Evolutionary conservation across 306 rosid genomes (phyloP).

Genomic region (Vigna trinervia): DNA sequence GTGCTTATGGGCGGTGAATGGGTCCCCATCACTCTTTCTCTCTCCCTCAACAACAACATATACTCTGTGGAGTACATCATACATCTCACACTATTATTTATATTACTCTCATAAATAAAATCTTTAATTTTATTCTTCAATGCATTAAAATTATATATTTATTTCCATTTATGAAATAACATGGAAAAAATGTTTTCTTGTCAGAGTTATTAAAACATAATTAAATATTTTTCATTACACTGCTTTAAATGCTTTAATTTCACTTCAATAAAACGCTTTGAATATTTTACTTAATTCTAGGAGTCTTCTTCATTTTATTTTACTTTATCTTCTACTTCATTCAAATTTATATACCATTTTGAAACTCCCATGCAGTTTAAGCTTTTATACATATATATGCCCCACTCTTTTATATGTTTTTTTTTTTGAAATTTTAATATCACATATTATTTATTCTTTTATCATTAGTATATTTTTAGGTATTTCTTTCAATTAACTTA

Average conservation of each 20-base stretch:
- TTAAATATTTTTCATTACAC: not conserved
- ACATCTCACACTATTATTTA: not conserved
- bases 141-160: not conserved
- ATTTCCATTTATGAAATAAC: not conserved
- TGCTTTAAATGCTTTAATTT: not conserved
- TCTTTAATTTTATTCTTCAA: not conserved
- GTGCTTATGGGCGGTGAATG: conserved; percentile 78
- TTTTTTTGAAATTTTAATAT: no score
- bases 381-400: no score
- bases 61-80: not conserved
- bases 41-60: conserved; percentile 8
- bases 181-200: not conserved
- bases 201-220: not conserved
- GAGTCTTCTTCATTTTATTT: not conserved
- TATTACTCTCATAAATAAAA: not conserved
- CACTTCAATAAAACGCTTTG: not conserved
- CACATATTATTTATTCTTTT: no score
- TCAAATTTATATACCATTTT: not conserved
- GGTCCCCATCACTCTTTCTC: conserved; percentile 55
- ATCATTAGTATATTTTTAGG: no score
- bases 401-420: no score
- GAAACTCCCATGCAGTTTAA: not conserved
- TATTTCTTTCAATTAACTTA: no score
- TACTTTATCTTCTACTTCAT: not conserved
- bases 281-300: not conserved